A percentile compares a stretch with the other conserved stretches of the same genome.
Evolutionary conservation across 352 stramenopile genomes (phyloP).

Genomic region (Phytopythium aichiense): DNA sequence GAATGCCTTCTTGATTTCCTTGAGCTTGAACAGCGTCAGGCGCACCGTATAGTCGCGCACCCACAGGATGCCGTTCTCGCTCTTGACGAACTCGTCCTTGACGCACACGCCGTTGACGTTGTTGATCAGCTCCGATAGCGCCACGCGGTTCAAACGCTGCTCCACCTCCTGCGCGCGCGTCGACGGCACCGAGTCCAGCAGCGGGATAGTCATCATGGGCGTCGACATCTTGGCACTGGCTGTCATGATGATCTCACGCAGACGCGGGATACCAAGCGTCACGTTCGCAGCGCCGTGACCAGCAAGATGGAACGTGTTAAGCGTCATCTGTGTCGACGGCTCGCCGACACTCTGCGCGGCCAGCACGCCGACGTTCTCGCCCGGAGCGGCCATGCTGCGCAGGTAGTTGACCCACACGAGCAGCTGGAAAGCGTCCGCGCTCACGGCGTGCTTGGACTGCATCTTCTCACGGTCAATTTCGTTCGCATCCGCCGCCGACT

Average conservation of each 20-base stretch:
- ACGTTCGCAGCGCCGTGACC: constrained; percentile 99
- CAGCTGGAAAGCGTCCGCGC: constrained; percentile 83
- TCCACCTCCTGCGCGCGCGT: constrained; percentile 72
- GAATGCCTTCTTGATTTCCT: constrained; percentile 96
- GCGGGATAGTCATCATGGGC: constrained; percentile 98
- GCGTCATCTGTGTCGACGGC: constrained; percentile 99
- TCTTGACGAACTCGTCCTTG: constrained; percentile 88
- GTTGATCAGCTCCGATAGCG: constrained; percentile 92
- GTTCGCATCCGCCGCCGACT: constrained; percentile 13
- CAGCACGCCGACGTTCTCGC: constrained; percentile 98
- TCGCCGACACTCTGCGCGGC: constrained; percentile 99
- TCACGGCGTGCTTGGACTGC: constrained; percentile 73
- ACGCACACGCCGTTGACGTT: constrained; percentile 91
- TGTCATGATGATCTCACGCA: constrained; percentile 99
- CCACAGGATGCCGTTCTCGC: constrained; percentile 90
- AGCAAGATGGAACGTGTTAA: constrained; percentile 99
- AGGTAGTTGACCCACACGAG: constrained; percentile 99
- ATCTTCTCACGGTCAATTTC: constrained; percentile 70
- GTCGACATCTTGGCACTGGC: constrained; percentile 96
- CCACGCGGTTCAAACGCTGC: constrained; percentile 90
- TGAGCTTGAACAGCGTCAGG: constrained; percentile 92
- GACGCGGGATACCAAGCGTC: constrained; percentile 98
- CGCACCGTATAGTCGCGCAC: constrained; percentile 96
- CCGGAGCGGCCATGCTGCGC: constrained; percentile 93
- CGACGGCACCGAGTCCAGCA: constrained; percentile 55